These are phyloP conservation scores for Aureobasidium sp. DNA, from an alignment of 2,329 filamentous ascomycete species.

Conservation along the genomic window DNA sequence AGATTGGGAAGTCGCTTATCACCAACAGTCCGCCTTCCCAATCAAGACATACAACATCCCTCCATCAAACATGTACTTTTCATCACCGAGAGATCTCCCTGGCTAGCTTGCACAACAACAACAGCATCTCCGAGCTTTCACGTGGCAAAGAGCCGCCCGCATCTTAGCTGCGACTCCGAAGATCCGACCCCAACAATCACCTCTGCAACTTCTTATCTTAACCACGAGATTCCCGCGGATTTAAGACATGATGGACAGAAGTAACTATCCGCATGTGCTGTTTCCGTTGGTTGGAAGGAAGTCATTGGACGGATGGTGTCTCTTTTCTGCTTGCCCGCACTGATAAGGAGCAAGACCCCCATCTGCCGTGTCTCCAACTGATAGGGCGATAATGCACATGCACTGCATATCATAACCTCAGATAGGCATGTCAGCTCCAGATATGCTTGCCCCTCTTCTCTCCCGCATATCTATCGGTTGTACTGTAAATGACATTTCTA, in stretches of 20 bases:
- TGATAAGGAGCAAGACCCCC: not conserved
- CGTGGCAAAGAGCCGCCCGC: not conserved
- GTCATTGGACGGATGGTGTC: not conserved
- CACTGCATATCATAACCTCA: not conserved
- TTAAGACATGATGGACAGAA: not conserved
- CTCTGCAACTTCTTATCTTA: not conserved
- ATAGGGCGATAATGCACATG: conserved; percentile 7
- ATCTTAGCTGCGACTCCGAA: not conserved
- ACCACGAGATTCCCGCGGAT: not conserved
- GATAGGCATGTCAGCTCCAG: not conserved
- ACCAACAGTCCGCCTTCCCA: not conserved
- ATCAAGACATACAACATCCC: not conserved
- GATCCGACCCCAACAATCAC: not conserved
- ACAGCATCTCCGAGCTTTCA: not conserved
- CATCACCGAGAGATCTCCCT: not conserved
- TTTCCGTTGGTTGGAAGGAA: not conserved
- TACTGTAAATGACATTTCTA: not conserved
- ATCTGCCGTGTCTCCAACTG: not conserved
- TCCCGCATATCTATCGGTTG: not conserved
- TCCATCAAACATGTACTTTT: not conserved
- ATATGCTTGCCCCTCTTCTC: not conserved
- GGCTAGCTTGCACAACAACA: not conserved
- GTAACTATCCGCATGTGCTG: not conserved
- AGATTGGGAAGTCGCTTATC: not conserved
- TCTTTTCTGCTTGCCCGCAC: not conserved